These are phyloP conservation scores for Sphaerosporella brunnea DNA, from an alignment of 495 filamentous ascomycete genomes.

Conservation along the genomic window DNA sequence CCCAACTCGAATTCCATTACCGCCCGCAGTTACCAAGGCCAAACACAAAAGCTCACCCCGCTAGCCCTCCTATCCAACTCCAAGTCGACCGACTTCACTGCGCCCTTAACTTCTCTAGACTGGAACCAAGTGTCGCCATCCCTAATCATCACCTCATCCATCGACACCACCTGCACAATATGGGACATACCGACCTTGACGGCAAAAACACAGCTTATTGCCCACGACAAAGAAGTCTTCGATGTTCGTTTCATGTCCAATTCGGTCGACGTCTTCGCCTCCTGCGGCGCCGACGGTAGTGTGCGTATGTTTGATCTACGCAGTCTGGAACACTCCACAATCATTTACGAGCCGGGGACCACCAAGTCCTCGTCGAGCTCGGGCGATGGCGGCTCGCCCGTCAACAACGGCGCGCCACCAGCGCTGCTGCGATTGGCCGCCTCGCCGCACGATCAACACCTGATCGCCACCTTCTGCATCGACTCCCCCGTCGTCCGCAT, in stretches of 20 bases:
- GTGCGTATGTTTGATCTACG: constrained; percentile 97
- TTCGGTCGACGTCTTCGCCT: constrained; percentile 91
- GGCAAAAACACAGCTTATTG: constrained; percentile 95
- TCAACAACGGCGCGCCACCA: constrained; percentile 1
- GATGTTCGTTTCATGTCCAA: constrained; percentile 96
- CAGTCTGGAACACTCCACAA: constrained; percentile 93
- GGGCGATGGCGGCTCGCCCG: neutral
- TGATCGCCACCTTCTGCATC: constrained; percentile 88
- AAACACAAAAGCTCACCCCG: constrained; percentile 76
- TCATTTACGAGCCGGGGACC: constrained; percentile 88
- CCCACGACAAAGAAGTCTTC: constrained; percentile 97
- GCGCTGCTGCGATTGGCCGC: constrained; percentile 31
- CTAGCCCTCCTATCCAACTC: constrained; percentile 89
- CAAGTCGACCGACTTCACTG: constrained; percentile 94
- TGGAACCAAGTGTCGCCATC: constrained; percentile 96
- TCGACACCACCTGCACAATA: constrained; percentile 99
- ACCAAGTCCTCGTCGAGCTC: constrained; percentile 8
- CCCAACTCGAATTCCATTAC: constrained; percentile 55
- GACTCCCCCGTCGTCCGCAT: constrained; percentile 89
- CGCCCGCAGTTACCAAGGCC: constrained; percentile 41
- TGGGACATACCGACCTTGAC: constrained; percentile 98
- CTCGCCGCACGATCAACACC: constrained; percentile 86
- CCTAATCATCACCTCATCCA: constrained; percentile 94
- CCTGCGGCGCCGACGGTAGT: constrained; percentile 92
- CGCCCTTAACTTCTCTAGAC: constrained; percentile 85